Evolutionary conservation across 2,329 filamentous ascomycete genomes (phyloP).

Genomic region (Aspergillus tamarii): DNA sequence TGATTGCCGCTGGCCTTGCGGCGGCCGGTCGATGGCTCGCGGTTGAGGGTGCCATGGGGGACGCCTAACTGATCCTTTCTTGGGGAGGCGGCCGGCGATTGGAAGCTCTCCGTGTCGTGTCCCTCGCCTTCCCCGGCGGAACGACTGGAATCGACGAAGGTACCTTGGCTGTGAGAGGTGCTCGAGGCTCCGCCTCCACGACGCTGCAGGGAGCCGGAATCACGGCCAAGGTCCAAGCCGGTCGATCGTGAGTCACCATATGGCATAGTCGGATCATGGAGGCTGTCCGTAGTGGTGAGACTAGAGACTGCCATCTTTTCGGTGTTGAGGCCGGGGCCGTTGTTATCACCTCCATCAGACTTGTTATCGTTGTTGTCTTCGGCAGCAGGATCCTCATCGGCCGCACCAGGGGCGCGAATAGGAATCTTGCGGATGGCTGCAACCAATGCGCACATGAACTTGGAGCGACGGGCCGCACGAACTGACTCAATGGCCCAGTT

Average conservation of each 20-base stretch:
- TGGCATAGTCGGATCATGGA: constrained; percentile 14
- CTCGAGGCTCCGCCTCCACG: constrained; percentile 29
- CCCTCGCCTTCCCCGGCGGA: constrained; percentile 33
- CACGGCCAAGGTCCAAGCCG: constrained; percentile 33
- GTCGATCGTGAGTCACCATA: constrained; percentile 28
- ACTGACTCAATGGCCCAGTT: constrained; percentile 89
- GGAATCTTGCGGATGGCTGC: constrained; percentile 84
- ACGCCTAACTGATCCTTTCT: constrained; percentile 28
- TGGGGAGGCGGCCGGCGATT: constrained; percentile 29
- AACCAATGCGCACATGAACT: constrained; percentile 94
- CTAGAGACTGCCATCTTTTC: constrained; percentile 15
- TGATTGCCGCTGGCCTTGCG: constrained; percentile 29
- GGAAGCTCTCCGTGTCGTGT: constrained; percentile 31
- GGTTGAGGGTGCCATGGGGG: constrained; percentile 33
- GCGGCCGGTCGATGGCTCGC: constrained; percentile 45
- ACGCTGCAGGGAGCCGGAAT: constrained; percentile 32
- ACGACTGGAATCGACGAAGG: constrained; percentile 38
- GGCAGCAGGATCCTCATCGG: constrained; percentile 48
- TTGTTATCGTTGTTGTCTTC: constrained; percentile 67
- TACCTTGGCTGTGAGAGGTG: constrained; percentile 35
- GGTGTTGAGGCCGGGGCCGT: constrained; percentile 1
- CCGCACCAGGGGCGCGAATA: constrained; percentile 79
- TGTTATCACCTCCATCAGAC: constrained; percentile 14
- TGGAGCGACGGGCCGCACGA: constrained; percentile 79
- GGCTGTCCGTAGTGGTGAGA: neutral